Base-by-base conservation (phyloP, 2,329 filamentous ascomycete species). In the Epichloe gansuensis region DNA sequence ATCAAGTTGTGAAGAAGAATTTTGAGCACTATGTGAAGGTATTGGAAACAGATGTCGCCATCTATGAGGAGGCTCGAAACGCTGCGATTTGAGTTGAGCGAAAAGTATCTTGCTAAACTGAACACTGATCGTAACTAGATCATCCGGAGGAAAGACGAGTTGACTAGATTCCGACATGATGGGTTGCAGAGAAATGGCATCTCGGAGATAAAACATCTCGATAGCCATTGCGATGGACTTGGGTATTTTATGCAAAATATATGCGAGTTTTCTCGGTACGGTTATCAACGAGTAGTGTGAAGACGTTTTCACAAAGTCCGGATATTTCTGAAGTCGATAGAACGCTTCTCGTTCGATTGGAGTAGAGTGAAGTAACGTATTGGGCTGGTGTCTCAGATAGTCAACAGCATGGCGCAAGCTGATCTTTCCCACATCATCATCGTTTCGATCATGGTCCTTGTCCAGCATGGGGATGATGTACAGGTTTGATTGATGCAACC, bases 161-260 rank as follows among this genome's bases (percentile, higher is more conserved):
- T 71, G 67, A 0, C 67, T 69, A 0, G 78, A 67, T 37, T 77
- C 72, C 2, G 76, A 75, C 52, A 83, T 72, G 3, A 95, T 72
- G 1, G 83, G 80, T 52, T 84, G 85, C 44, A 96, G 69, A 0
- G 85, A 77, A 53, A 89, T 76, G 0, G 89, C 85, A 62, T 97
- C 91, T 56, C 93, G 83, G 13, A 95, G 77, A 66, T 97, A 97
- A 67, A 98, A 97, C 1, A 86, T 83, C 67, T 98, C 94, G 3
- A 91, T 80, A 1, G 89, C 90, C 0, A 90, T 82, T 2, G 90
- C 85, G 53, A 97, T 82, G 55, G 86, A 83, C 15, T 83, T 78
- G 0, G 91, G 88, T 23, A 83, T 81, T 44, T 79, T 71, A 60
- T 91, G 86, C 2, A 98, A 71, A 39, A 97, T 75, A 58, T 84